Percentiles rank a stretch among this genome's conserved stretches.
These are phyloP conservation scores for Logfia minima DNA, from an alignment of 129 eudicot species.

Conservation along the genomic window DNA sequence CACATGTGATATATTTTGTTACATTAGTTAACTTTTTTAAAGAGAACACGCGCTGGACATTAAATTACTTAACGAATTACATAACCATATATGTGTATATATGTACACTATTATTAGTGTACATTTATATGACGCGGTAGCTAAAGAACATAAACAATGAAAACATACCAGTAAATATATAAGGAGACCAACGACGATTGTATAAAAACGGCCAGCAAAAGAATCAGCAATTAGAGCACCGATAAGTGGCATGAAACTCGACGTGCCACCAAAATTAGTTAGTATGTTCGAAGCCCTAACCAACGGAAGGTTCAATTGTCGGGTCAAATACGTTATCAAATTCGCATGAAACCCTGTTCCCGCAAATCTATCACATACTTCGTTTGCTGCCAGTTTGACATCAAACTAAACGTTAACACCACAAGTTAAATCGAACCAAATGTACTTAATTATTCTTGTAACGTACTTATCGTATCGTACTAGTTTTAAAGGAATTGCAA, in stretches of 20 bases:
- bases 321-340: conserved; percentile 86
- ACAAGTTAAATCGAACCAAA: not conserved
- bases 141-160: not conserved
- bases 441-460: too few species aligned
- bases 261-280: conserved; percentile 74
- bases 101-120: not conserved
- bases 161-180: conserved; percentile 61
- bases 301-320: conserved; percentile 70
- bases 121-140: not conserved
- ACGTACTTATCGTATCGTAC: too few species aligned
- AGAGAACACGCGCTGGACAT: too few species aligned
- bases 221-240: conserved; percentile 88
- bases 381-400: conserved; percentile 58
- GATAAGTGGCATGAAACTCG: conserved; percentile 66
- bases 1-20: not conserved
- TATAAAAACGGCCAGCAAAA: conserved; percentile 81
- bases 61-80: too few species aligned
- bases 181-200: conserved; percentile 61
- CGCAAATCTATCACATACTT: conserved; percentile 83
- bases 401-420: not conserved
- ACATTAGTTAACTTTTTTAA: too few species aligned
- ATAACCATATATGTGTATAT: not conserved
- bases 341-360: conserved; percentile 84
- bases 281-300: conserved; percentile 87
- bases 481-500: too few species aligned